Evolutionary conservation across 2,329 filamentous ascomycete species (phyloP).

Genomic region (Fusarium tricinctum): DNA sequence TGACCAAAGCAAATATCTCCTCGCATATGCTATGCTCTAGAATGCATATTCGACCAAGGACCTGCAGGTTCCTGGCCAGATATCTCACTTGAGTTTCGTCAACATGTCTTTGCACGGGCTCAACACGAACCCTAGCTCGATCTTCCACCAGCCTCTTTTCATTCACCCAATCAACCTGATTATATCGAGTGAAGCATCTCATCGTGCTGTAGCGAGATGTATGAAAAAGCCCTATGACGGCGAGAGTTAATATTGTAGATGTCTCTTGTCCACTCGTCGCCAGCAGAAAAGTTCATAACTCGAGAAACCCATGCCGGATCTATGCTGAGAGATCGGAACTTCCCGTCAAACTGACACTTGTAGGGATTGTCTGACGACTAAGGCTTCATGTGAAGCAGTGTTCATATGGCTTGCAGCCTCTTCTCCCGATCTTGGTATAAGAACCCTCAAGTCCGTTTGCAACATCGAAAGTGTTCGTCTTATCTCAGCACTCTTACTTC

Average conservation of each 20-base stretch:
- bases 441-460: no score
- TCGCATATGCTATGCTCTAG: neutral
- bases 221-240: neutral
- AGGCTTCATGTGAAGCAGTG: neutral
- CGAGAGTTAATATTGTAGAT: neutral
- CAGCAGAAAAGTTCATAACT: neutral
- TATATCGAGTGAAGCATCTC: neutral
- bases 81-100: neutral
- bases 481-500: neutral
- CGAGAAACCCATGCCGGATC: neutral
- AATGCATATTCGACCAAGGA: neutral
- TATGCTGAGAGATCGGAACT: constrained; percentile 1
- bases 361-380: neutral
- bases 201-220: neutral
- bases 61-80: neutral
- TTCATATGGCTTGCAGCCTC: neutral
- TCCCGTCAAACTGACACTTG: neutral
- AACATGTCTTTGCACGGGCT: neutral
- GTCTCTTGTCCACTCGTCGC: neutral
- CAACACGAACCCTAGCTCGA: neutral
- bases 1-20: neutral
- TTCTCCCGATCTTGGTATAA: no score
- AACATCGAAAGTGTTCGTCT: no score
- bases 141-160: neutral
- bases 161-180: neutral